These are phyloP conservation scores for Colletotrichum liriopes DNA, from an alignment of 2,329 filamentous ascomycete species.

Conservation along the genomic window DNA sequence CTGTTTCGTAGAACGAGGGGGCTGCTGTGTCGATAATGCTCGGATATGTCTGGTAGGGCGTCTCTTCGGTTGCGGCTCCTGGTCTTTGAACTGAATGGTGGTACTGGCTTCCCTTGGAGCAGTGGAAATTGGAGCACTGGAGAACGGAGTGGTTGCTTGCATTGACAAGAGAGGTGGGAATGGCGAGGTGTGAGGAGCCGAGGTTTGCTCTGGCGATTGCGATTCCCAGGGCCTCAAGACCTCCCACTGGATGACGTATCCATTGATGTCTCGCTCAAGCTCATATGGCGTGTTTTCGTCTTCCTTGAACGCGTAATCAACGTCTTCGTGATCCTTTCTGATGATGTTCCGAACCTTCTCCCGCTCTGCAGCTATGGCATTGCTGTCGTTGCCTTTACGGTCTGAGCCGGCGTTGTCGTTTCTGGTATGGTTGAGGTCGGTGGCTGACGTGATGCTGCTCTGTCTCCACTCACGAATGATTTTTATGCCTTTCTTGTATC, in stretches of 20 bases:
- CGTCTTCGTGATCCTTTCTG: not conserved
- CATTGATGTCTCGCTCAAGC: conserved; percentile 17
- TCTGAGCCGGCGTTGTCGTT: not conserved
- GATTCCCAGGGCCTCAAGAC: not conserved
- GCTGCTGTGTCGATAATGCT: not conserved
- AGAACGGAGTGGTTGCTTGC: not conserved
- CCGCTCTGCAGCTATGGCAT: not conserved
- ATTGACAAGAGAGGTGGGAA: no score
- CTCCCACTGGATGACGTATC: conserved; percentile 21
- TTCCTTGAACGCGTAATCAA: not conserved
- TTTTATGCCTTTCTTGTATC: not conserved
- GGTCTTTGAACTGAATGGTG: not conserved
- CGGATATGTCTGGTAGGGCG: not conserved
- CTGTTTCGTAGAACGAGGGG: not conserved
- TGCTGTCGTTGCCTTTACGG: not conserved
- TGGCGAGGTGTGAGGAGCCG: no score
- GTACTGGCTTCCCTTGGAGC: not conserved
- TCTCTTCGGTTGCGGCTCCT: not conserved
- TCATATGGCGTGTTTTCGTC: not conserved
- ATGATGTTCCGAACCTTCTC: not conserved
- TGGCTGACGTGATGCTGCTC: not conserved
- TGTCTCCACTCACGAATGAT: not conserved
- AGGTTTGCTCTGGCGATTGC: not conserved
- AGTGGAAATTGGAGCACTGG: not conserved
- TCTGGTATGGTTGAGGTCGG: not conserved